Conservation (phyloP, 257 asterid species). For the Plantago ovata region DNA sequence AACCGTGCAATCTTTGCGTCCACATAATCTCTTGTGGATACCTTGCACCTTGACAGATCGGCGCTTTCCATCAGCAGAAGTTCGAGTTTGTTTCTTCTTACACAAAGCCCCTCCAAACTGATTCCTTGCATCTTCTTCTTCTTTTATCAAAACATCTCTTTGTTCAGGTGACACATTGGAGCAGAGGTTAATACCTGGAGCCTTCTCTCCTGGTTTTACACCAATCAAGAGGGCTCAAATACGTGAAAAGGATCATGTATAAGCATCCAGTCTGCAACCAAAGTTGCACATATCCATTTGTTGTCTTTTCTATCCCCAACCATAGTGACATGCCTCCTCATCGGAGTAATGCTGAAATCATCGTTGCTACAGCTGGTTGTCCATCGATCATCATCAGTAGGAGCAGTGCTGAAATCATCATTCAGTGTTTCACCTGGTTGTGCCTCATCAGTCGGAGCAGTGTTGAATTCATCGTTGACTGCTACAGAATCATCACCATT, state of each 20-base stretch:
- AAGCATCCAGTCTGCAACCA: constrained; percentile 12
- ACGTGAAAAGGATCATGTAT: constrained; percentile 1
- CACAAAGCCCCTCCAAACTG: constrained; percentile 3
- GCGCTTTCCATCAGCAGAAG: neutral
- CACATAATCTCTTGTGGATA: neutral
- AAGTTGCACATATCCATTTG: constrained; percentile 15
- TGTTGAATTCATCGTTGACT: too few relatives aligned
- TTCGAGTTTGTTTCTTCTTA: neutral
- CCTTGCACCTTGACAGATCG: neutral
- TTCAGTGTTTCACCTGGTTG: too few relatives aligned
- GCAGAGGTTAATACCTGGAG: neutral
- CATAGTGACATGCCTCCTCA: neutral
- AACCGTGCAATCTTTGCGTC: constrained; percentile 9
- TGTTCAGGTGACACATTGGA: neutral
- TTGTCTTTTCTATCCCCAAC: too few relatives aligned
- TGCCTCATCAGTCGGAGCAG: too few relatives aligned
- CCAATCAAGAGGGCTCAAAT: constrained; percentile 14
- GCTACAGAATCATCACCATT: neutral
- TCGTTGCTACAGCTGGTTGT: neutral
- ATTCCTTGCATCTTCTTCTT: constrained; percentile 13
- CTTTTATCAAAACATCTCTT: constrained; percentile 9
- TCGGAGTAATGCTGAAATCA: neutral
- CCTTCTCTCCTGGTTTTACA: too few relatives aligned
- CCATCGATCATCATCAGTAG: too few relatives aligned
- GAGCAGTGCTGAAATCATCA: too few relatives aligned